phyloP scores from a whole-genome alignment of 768 basidiomycete species.

The Mycena venus region DNA sequence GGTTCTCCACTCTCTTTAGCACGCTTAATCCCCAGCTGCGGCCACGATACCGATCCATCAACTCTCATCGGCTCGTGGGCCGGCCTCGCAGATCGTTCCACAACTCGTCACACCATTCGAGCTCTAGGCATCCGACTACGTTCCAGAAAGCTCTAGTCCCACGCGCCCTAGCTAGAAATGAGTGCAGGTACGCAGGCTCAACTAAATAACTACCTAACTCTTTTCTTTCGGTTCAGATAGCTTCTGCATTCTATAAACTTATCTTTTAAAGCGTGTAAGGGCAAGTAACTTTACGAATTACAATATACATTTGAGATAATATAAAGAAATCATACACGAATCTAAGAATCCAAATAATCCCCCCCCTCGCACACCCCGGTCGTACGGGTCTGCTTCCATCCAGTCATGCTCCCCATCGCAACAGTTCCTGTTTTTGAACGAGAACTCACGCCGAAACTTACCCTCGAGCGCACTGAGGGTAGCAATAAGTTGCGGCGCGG shows the following conservation, averaged over 20 bases:
- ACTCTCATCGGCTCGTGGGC: constrained; percentile 33
- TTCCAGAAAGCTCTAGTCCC: constrained; percentile 15
- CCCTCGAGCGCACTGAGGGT: constrained; percentile 75
- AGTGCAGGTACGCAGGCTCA: not conserved
- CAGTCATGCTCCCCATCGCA: no score
- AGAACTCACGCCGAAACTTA: constrained; percentile 88
- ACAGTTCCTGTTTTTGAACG: no score
- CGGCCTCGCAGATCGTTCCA: constrained; percentile 28
- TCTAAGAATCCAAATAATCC: no score
- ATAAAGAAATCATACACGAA: no score
- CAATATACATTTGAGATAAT: no score
- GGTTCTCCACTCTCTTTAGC: constrained; percentile 34
- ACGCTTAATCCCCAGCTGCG: constrained; percentile 29
- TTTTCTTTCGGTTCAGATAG: no score
- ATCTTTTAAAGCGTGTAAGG: no score
- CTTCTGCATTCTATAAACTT: not conserved
- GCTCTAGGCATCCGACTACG: constrained; percentile 3
- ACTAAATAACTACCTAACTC: not conserved
- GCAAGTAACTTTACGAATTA: no score
- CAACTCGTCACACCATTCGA: constrained; percentile 12
- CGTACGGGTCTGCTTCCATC: no score
- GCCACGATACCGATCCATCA: constrained; percentile 30
- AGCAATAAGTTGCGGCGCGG: no score
- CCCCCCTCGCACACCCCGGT: no score
- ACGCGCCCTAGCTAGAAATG: constrained; percentile 14